Evolutionary conservation across 2,329 filamentous ascomycete genomes (phyloP).

Genomic region (Exophiala sp.): DNA sequence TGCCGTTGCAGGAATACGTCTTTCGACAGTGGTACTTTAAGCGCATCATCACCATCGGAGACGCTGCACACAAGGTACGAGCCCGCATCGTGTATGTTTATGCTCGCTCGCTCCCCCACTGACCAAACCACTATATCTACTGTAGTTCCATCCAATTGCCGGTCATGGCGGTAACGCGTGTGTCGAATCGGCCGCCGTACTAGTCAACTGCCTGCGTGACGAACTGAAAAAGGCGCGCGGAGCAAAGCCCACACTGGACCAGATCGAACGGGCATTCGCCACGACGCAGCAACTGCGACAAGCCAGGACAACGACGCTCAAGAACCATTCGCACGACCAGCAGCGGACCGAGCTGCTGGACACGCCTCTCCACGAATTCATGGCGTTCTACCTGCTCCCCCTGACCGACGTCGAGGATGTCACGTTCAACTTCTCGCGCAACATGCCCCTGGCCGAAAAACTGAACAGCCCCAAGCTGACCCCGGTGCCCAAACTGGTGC

Average conservation of each 20-base stretch:
- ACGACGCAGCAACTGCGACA: not conserved
- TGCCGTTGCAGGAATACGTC: slow-evolving; percentile 36
- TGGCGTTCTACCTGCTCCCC: slow-evolving; percentile 1
- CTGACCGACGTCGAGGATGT: slow-evolving; percentile 9
- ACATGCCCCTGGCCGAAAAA: slow-evolving; percentile 18
- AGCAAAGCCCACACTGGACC: not conserved
- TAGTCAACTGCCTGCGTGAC: slow-evolving; percentile 32
- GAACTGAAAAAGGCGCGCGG: not conserved
- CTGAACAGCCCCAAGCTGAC: slow-evolving; percentile 10
- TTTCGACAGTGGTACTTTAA: slow-evolving; percentile 39
- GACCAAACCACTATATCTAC: too few relatives aligned
- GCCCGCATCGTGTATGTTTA: too few relatives aligned
- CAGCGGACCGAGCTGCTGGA: slow-evolving; percentile 3
- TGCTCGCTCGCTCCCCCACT: too few relatives aligned
- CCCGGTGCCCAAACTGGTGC: not conserved
- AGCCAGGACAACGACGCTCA: not conserved
- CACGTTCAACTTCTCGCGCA: slow-evolving; percentile 12
- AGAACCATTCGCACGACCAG: slow-evolving; percentile 3
- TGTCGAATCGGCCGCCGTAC: slow-evolving; percentile 37
- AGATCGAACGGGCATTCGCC: slow-evolving; percentile 4
- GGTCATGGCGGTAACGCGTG: slow-evolving; percentile 42
- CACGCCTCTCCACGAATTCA: not conserved
- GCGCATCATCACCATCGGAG: slow-evolving; percentile 39
- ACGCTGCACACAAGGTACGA: slow-evolving; percentile 42
- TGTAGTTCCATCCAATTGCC: slow-evolving; percentile 33